phyloP scores from a whole-genome alignment of 176 grass and related monocot species.

The Triticum urartu region DNA sequence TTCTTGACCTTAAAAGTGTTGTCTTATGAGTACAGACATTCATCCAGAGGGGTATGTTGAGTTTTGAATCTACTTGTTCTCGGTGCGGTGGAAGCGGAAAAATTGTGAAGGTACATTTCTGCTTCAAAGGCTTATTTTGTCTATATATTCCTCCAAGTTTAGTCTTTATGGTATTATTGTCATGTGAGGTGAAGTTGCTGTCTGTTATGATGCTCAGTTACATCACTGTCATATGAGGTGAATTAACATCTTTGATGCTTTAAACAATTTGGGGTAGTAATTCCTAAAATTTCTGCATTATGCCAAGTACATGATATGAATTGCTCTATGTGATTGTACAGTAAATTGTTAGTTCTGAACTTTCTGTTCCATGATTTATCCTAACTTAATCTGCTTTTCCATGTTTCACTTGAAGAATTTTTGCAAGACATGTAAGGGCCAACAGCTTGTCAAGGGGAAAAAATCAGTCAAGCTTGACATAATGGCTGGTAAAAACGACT shows the following conservation, averaged over 20 bases:
- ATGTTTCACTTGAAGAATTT: slow-evolving; percentile 56
- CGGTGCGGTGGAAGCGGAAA: slow-evolving; percentile 69
- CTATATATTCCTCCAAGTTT: not conserved
- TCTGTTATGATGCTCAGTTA: not conserved
- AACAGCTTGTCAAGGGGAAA: slow-evolving; percentile 64
- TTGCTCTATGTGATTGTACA: not conserved
- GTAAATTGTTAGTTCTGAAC: not conserved
- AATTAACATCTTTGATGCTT: slow-evolving; percentile 8
- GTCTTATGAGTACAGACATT: slow-evolving; percentile 49
- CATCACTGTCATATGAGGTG: not conserved
- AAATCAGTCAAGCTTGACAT: slow-evolving; percentile 81
- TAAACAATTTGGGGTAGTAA: slow-evolving; percentile 14
- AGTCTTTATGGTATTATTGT: not conserved
- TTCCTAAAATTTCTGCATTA: not conserved
- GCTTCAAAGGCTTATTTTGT: slow-evolving; percentile 20
- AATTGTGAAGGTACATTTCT: slow-evolving; percentile 65
- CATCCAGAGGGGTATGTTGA: slow-evolving; percentile 57
- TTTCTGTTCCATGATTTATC: not conserved
- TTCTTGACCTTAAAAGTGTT: slow-evolving; percentile 30
- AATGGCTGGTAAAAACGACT: slow-evolving; percentile 58
- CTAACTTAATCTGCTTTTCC: slow-evolving; percentile 27
- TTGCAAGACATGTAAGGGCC: slow-evolving; percentile 93
- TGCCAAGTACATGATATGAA: not conserved
- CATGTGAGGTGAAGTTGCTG: slow-evolving; percentile 1
- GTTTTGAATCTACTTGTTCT: slow-evolving; percentile 58